phyloP scores from a whole-genome alignment of 2,329 filamentous ascomycete species.

The Claviceps maximensis region DNA sequence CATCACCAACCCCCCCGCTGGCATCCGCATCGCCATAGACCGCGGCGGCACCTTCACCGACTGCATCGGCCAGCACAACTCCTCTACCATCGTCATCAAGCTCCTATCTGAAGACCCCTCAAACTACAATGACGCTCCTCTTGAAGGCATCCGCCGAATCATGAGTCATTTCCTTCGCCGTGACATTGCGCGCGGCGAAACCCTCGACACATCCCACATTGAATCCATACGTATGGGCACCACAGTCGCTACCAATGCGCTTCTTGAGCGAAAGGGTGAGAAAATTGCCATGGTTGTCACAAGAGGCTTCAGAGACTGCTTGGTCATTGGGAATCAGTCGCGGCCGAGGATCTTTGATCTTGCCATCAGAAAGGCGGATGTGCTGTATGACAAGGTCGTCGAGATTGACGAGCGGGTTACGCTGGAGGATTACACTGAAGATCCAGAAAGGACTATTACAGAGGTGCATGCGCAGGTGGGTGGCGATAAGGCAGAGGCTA shows the following conservation, averaged over 20 bases:
- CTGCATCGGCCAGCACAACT: slow-evolving; percentile 50
- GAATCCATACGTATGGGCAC: slow-evolving; percentile 72
- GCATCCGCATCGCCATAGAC: slow-evolving; percentile 34
- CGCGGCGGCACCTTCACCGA: slow-evolving; percentile 50
- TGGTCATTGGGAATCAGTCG: slow-evolving; percentile 61
- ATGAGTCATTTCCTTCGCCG: slow-evolving; percentile 20
- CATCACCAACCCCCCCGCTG: slow-evolving; percentile 17
- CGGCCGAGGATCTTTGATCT: slow-evolving; percentile 62
- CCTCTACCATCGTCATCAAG: slow-evolving; percentile 58
- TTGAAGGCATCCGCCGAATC: slow-evolving; percentile 53
- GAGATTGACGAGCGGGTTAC: slow-evolving; percentile 67
- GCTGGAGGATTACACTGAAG: slow-evolving; percentile 60
- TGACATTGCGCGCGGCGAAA: slow-evolving; percentile 19
- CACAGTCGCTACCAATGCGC: slow-evolving; percentile 63
- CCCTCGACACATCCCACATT: slow-evolving; percentile 22
- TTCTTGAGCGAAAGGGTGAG: slow-evolving; percentile 64
- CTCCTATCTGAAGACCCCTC: slow-evolving; percentile 57
- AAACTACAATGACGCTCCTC: slow-evolving; percentile 60
- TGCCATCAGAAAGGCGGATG: slow-evolving; percentile 52
- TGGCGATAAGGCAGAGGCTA: slow-evolving; percentile 24
- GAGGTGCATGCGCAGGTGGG: slow-evolving; percentile 40
- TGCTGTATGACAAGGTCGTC: slow-evolving; percentile 55
- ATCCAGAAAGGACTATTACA: slow-evolving; percentile 32
- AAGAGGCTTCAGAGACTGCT: slow-evolving; percentile 58
- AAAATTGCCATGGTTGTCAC: slow-evolving; percentile 58